Percentiles rank a stretch among this genome's conserved stretches.
phyloP scores from a whole-genome alignment of 2,329 filamentous ascomycete genomes.

The Fusarium temperatum region DNA sequence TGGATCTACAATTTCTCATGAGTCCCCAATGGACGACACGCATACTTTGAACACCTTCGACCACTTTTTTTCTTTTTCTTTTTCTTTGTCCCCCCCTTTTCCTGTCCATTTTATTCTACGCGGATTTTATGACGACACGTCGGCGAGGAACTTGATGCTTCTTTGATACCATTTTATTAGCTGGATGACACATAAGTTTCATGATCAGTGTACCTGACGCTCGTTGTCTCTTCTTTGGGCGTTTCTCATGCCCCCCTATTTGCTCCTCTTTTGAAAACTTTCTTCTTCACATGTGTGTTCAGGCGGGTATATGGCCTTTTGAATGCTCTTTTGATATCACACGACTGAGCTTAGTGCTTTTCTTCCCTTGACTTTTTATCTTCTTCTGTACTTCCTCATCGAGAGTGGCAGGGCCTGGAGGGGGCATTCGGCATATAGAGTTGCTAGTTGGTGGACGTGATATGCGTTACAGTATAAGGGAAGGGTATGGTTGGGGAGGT shows the following conservation, averaged over 20 bases:
- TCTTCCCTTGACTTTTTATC: constrained; percentile 25
- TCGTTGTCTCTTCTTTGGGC: constrained; percentile 33
- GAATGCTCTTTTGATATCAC: constrained; percentile 34
- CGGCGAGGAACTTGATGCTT: constrained; percentile 40
- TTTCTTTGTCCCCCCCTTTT: not conserved
- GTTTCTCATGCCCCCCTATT: constrained; percentile 13
- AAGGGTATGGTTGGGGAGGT: constrained; percentile 20
- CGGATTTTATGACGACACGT: constrained; percentile 39
- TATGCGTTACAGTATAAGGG: not conserved
- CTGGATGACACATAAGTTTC: constrained; percentile 38
- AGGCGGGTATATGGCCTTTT: constrained; percentile 19
- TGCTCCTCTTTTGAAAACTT: constrained; percentile 29
- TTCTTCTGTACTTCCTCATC: constrained; percentile 30
- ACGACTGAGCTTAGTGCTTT: constrained; percentile 38
- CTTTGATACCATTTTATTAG: constrained; percentile 45
- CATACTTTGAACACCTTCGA: not conserved
- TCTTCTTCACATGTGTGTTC: constrained; percentile 18
- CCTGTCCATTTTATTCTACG: constrained; percentile 14
- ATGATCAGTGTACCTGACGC: constrained; percentile 38
- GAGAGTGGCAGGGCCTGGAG: constrained; percentile 27
- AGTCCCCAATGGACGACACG: constrained; percentile 31
- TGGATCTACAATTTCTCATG: constrained; percentile 29
- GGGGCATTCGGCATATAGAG: constrained; percentile 21
- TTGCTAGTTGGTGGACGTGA: not conserved
- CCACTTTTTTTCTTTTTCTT: not conserved